phyloP scores from a whole-genome alignment of 352 stramenopile genomes.

The Pythium utonaiense region DNA sequence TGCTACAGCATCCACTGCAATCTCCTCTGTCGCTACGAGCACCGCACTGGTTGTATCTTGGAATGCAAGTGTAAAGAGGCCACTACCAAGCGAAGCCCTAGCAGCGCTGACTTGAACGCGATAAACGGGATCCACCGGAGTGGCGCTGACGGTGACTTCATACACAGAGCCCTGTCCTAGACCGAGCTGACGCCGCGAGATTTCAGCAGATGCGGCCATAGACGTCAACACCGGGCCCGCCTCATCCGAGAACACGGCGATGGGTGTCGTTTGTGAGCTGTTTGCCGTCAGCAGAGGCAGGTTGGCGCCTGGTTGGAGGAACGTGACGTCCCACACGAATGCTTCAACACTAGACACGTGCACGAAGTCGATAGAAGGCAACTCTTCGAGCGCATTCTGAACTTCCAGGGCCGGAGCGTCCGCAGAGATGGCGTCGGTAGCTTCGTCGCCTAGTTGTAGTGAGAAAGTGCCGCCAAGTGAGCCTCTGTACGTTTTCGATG shows the following conservation, averaged over 20 bases:
- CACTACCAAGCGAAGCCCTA: conserved; percentile 3
- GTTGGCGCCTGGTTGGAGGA: conserved; percentile 28
- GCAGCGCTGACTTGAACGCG: conserved; percentile 10
- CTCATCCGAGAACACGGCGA: conserved; percentile 13
- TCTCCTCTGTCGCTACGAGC: conserved; percentile 17
- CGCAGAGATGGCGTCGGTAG: neutral
- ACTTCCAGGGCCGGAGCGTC: conserved; percentile 19
- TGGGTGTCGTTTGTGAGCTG: conserved; percentile 8
- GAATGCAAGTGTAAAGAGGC: conserved; percentile 30
- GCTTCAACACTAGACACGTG: conserved; percentile 9
- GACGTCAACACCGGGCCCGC: neutral
- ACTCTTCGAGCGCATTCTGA: conserved; percentile 33
- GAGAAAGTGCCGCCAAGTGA: conserved; percentile 27
- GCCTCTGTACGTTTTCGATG: neutral
- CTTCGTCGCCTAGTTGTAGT: conserved; percentile 25
- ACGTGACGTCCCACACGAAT: conserved; percentile 36
- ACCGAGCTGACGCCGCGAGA: conserved; percentile 23
- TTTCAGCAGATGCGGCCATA: conserved; percentile 6
- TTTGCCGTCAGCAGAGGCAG: conserved; percentile 26
- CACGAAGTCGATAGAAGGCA: conserved; percentile 24
- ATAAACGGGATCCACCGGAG: conserved; percentile 28
- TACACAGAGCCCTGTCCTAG: conserved; percentile 27
- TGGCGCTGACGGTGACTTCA: conserved; percentile 23
- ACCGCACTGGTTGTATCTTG: neutral
- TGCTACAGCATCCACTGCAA: conserved; percentile 35